Evolutionary conservation across 257 asterid genomes (phyloP).

Genomic region (Jacaranda mimosifolia): DNA sequence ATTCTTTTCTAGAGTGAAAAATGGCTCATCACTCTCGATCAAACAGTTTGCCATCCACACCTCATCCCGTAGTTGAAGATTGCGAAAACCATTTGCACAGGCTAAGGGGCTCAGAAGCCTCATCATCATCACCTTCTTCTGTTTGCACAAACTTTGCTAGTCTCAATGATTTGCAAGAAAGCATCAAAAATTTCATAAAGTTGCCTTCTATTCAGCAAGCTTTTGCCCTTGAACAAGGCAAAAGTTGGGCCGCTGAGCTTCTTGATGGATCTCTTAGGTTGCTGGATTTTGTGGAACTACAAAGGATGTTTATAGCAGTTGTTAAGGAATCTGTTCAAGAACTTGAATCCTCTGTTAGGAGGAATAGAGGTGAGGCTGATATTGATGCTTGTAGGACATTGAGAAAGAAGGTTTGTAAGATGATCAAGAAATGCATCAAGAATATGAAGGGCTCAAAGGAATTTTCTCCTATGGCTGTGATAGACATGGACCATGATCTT

Average conservation of each 20-base stretch:
- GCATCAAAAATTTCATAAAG: constrained; percentile 42
- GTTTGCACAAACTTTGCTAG: constrained; percentile 21
- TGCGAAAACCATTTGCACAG: no score
- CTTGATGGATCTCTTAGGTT: constrained; percentile 44
- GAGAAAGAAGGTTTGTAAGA: constrained; percentile 40
- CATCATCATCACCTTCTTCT: no score
- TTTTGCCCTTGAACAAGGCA: constrained; percentile 18
- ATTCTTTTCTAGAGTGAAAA: no score
- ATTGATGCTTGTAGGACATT: constrained; percentile 27
- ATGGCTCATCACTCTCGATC: no score
- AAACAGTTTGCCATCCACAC: no score
- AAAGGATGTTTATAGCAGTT: constrained; percentile 30
- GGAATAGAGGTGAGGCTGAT: constrained; percentile 31
- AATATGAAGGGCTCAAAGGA: constrained; percentile 24
- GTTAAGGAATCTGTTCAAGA: constrained; percentile 39
- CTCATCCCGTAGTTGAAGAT: no score
- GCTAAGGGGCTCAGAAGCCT: no score
- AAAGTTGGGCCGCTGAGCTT: constrained; percentile 37
- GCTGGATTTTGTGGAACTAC: constrained; percentile 39
- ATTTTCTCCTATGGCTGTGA: neutral
- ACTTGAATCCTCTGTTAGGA: constrained; percentile 48
- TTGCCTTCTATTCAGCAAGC: constrained; percentile 44
- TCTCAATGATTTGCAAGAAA: constrained; percentile 43
- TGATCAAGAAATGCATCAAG: constrained; percentile 34
- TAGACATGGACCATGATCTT: neutral